Evolutionary conservation across 73 alveolate genomes (phyloP).

Genomic region (Paramecium bursaria): DNA sequence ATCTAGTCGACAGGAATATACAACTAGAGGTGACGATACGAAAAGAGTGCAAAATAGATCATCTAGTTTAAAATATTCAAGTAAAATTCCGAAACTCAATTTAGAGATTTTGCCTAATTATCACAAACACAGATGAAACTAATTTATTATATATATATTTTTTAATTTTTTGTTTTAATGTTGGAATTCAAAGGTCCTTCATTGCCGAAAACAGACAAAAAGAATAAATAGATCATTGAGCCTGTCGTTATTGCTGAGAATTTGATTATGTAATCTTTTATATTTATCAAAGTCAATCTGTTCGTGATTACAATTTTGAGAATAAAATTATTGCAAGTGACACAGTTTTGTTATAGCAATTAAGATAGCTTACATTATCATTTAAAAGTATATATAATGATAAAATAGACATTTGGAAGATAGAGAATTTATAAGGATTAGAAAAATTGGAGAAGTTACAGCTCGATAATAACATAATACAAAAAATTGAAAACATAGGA

Average conservation of each 20-base stretch:
- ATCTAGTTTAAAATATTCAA: too few relatives aligned
- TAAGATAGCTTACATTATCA: conserved; percentile 51
- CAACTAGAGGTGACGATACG: too few relatives aligned
- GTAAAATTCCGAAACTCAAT: too few relatives aligned
- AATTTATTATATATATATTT: too few relatives aligned
- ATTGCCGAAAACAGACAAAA: too few relatives aligned
- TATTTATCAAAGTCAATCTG: conserved; percentile 49
- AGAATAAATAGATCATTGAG: too few relatives aligned
- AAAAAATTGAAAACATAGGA: conserved; percentile 83
- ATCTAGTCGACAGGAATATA: too few relatives aligned
- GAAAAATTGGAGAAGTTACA: conserved; percentile 78
- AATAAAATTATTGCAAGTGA: conserved; percentile 61
- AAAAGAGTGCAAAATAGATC: too few relatives aligned
- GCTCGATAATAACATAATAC: conserved; percentile 87
- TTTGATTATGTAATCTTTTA: not conserved
- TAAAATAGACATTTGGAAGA: conserved; percentile 77
- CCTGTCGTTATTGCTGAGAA: conserved; percentile 52
- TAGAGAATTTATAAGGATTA: conserved; percentile 79
- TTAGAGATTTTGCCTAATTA: too few relatives aligned
- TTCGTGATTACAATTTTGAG: conserved; percentile 56
- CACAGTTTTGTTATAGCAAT: conserved; percentile 41
- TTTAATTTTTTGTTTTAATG: too few relatives aligned
- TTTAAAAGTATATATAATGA: conserved; percentile 43
- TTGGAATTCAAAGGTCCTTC: too few relatives aligned
- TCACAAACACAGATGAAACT: too few relatives aligned